Evolutionary conservation across 805 yeast genomes (phyloP), one percentile per base, ranked within the genome.

Genomic region (Schizosaccharomyces octosporus): DNA sequence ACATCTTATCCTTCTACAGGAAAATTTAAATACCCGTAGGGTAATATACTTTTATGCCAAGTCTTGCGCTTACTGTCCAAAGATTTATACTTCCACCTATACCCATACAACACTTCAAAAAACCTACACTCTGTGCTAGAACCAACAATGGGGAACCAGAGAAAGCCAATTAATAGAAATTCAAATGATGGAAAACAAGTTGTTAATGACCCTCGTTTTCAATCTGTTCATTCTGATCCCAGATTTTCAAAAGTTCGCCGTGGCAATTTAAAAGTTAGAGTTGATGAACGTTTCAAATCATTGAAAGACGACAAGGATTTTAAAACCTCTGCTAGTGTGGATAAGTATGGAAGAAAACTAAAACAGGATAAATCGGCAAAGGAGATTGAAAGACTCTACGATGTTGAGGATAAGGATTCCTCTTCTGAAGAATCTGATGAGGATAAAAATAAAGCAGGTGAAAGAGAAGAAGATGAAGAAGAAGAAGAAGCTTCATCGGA

Each of bases 271-370:
- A 85, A 84, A 69, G 84, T 87, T 48, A 81, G 85, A 66, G 76
- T 93, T 29, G 98, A 93, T 72, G 84, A 81, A 62, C 81, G 98
- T 71, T 93, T 93, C 72, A 84, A 82, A 66, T 80, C 81, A 58
- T 85, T 81, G 62, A 72, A 85, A 60, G 78, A 73, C 61, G 73
- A 81, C 62, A 79, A 81, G 64, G 80, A 84, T n/a, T 81, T 81
- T 61, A 76, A 78, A 62, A 73, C 68, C 48, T 73, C 73, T 61
- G 78, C 84, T 4, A 80, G 79, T 63, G 83, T 87, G 59, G 97
- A 93, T 69, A 82, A 84, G 66, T 90, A 87, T 70, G 98, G 98
- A 58, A 79, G 97, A 69, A 82, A 78, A 66, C 67, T 87, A 29
- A 75, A 75, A 43, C 72, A 74, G 42, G 78, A 79, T 5, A 71